These are phyloP conservation scores for Russula abietina DNA, from an alignment of 768 basidiomycete species.

Conservation along the genomic window DNA sequence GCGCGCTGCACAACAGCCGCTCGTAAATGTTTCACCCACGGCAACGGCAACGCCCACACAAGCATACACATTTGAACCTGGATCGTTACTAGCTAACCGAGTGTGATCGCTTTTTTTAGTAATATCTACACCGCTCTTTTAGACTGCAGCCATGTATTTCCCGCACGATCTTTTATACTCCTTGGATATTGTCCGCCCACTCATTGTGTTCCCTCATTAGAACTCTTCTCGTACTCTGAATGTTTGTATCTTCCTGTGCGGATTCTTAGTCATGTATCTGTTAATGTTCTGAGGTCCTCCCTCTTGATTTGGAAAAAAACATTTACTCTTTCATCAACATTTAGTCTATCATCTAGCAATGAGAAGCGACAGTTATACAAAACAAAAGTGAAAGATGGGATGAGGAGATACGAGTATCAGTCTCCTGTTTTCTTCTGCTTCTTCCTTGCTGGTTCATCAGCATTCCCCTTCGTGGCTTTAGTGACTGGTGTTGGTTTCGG, in stretches of 20 bases:
- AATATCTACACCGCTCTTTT: constrained; percentile 7
- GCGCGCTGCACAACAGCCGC: constrained; percentile 40
- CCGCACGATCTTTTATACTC: neutral
- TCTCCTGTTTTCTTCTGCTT: constrained; percentile 57
- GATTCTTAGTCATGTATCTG: constrained; percentile 15
- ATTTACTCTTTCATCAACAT: neutral
- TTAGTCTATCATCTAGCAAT: neutral
- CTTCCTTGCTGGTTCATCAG: constrained; percentile 62
- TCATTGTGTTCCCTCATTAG: constrained; percentile 9
- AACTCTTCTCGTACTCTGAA: neutral
- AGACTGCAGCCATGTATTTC: neutral
- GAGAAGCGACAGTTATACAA: constrained; percentile 1
- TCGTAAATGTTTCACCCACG: constrained; percentile 42
- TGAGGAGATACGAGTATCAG: constrained; percentile 19
- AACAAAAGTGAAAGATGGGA: neutral
- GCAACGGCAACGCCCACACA: constrained; percentile 30
- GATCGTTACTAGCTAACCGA: constrained; percentile 61
- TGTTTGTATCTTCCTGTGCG: constrained; percentile 12
- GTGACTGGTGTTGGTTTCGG: constrained; percentile 41
- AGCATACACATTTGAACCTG: constrained; percentile 60
- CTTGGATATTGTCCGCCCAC: constrained; percentile 1
- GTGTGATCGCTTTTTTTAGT: constrained; percentile 30
- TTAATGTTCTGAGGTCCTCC: neutral
- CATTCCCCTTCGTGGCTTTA: constrained; percentile 38
- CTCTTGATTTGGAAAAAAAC: constrained; percentile 6